Conservation (phyloP, 1,139 yeast genomes). For the Suhomyces bribrorum region DNA sequence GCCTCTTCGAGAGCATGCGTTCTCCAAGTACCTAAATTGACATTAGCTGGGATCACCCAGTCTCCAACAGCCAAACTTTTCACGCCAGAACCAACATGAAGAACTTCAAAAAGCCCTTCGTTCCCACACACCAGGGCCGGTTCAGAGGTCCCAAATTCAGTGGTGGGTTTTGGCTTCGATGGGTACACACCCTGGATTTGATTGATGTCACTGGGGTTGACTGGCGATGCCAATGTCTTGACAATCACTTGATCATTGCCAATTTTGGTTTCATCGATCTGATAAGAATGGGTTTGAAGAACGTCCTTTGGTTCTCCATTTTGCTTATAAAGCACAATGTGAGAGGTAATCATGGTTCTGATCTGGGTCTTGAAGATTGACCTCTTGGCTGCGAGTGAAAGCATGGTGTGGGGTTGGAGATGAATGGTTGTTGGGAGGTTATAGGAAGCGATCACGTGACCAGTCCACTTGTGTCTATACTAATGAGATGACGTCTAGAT, state of each 20-base stretch:
- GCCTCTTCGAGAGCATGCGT: conserved; percentile 66
- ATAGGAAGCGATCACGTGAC: background rate
- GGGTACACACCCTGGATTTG: conserved; percentile 95
- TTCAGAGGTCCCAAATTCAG: conserved; percentile 46
- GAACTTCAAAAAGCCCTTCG: conserved; percentile 87
- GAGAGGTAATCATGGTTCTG: conserved; percentile 52
- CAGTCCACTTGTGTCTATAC: no score
- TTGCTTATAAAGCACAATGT: conserved; percentile 56
- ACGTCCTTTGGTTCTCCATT: conserved; percentile 65
- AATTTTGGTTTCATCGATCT: conserved; percentile 48
- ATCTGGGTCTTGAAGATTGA: conserved; percentile 15
- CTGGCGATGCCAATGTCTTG: conserved; percentile 78
- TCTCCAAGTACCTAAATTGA: conserved; percentile 95
- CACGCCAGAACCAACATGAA: conserved; percentile 67
- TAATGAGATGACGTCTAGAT: no score
- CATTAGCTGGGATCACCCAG: conserved; percentile 85
- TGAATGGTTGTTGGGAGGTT: background rate
- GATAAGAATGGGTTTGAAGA: conserved; percentile 52
- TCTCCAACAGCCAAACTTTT: conserved; percentile 64
- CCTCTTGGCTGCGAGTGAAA: conserved; percentile 6
- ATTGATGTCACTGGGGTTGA: conserved; percentile 89
- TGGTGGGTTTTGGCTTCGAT: conserved; percentile 65
- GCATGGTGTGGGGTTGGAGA: conserved; percentile 4
- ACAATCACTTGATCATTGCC: conserved; percentile 51
- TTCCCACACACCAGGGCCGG: conserved; percentile 87